A percentile compares a stretch with the other conserved stretches of the same genome.
These are phyloP conservation scores for Gossypium trilobum DNA, from an alignment of 441 rosid species.

Conservation along the genomic window DNA sequence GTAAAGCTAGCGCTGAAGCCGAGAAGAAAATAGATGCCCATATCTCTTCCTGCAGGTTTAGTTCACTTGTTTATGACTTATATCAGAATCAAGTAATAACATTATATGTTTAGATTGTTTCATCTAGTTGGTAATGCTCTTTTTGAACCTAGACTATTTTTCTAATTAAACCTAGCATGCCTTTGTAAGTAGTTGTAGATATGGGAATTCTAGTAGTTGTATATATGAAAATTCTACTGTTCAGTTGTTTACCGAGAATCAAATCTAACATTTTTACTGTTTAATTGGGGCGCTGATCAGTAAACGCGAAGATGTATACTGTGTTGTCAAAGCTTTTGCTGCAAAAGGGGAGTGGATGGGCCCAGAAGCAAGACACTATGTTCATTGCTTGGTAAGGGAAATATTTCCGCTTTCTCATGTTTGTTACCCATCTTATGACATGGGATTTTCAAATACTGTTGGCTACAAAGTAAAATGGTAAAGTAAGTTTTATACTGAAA, in stretches of 20 bases:
- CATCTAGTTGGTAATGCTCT: background rate
- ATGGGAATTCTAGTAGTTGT: background rate
- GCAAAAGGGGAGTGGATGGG: slow-evolving; percentile 48
- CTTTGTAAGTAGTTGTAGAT: background rate
- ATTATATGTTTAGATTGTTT: background rate
- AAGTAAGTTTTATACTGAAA: background rate
- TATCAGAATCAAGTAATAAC: background rate
- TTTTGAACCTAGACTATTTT: background rate
- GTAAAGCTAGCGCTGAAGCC: slow-evolving; percentile 74
- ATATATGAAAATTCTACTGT: background rate
- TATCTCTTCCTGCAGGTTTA: slow-evolving; percentile 60
- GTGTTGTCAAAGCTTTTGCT: slow-evolving; percentile 55
- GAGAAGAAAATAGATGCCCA: slow-evolving; percentile 67
- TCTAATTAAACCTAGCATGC: background rate
- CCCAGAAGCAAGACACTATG: slow-evolving; percentile 51
- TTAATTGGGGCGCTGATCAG: slow-evolving; percentile 31
- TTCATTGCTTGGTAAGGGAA: slow-evolving; percentile 72
- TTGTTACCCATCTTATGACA: background rate
- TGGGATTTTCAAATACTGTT: background rate
- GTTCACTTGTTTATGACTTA: background rate
- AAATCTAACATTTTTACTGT: slow-evolving; percentile 17
- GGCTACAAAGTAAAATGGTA: background rate
- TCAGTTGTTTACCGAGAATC: slow-evolving; percentile 9
- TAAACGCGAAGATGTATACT: slow-evolving; percentile 74
- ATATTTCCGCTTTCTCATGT: slow-evolving; percentile 4